These are phyloP conservation scores for Pyrus hybrid DNA, from an alignment of 331 rosid species.

Conservation along the genomic window DNA sequence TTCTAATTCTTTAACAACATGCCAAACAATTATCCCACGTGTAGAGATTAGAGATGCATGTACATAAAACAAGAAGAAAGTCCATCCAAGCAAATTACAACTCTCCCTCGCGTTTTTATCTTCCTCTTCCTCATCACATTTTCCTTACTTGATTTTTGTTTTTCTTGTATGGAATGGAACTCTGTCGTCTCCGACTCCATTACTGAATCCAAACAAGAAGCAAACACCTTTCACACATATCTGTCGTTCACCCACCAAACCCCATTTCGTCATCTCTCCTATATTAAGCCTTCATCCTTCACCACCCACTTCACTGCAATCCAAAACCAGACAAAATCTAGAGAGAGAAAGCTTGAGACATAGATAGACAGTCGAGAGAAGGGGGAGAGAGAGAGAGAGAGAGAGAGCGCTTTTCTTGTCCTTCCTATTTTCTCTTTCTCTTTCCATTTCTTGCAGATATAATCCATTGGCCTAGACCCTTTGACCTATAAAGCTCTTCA, in stretches of 20 bases:
- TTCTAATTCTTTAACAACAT: too few species aligned
- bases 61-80: neutral
- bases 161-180: neutral
- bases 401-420: neutral
- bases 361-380: neutral
- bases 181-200: neutral
- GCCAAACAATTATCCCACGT: neutral
- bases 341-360: neutral
- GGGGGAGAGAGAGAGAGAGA: neutral
- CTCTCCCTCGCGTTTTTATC: neutral
- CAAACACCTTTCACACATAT: neutral
- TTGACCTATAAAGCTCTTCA: neutral
- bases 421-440: neutral
- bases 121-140: neutral
- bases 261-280: neutral
- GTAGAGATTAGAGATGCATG: neutral
- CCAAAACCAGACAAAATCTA: neutral
- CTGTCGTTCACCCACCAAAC: neutral
- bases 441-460: neutral
- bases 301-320: neutral
- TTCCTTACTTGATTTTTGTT: neutral
- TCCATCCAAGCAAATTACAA: neutral
- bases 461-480: neutral
- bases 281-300: neutral
- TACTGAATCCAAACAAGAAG: neutral